Conservation (phyloP, 768 basidiomycete species). For the Suillus sp. region DNA sequence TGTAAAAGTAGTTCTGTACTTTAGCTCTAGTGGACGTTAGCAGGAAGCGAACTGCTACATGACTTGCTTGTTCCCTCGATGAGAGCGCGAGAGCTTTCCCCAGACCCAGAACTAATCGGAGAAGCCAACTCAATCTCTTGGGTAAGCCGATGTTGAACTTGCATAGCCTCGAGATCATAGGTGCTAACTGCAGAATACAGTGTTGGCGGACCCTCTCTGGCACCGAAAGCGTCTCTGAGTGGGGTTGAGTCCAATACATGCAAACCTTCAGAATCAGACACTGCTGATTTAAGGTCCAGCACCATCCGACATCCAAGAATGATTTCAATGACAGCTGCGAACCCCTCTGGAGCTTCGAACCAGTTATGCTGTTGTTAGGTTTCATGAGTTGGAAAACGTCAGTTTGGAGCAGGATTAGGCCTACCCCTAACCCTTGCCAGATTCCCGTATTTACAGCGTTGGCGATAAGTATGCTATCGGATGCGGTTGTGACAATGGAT, state of each 20-base stretch:
- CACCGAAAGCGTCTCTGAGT: neutral
- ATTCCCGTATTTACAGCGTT: slow-evolving; percentile 1
- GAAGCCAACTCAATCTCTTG: neutral
- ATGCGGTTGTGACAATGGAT: neutral
- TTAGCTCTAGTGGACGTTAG: neutral
- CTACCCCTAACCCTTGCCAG: slow-evolving; percentile 1
- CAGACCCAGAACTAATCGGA: neutral
- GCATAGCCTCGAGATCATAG: neutral
- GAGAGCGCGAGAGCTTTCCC: neutral
- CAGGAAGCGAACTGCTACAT: neutral
- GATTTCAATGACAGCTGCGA: slow-evolving; percentile 6
- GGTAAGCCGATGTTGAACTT: neutral
- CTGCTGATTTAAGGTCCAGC: neutral
- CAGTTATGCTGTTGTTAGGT: neutral
- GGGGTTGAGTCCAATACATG: neutral
- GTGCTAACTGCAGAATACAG: neutral
- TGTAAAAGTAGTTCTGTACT: neutral
- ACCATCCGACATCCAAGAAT: slow-evolving; percentile 7
- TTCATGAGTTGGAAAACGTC: neutral
- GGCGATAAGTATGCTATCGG: neutral
- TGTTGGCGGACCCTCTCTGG: neutral
- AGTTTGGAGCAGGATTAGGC: neutral
- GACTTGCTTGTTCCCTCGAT: neutral
- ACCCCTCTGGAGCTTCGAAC: slow-evolving; percentile 7
- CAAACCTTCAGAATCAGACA: slow-evolving; percentile 4